Evolutionary conservation across 78 protist genomes (phyloP).

Genomic region (Dictyostelium citrinum): DNA sequence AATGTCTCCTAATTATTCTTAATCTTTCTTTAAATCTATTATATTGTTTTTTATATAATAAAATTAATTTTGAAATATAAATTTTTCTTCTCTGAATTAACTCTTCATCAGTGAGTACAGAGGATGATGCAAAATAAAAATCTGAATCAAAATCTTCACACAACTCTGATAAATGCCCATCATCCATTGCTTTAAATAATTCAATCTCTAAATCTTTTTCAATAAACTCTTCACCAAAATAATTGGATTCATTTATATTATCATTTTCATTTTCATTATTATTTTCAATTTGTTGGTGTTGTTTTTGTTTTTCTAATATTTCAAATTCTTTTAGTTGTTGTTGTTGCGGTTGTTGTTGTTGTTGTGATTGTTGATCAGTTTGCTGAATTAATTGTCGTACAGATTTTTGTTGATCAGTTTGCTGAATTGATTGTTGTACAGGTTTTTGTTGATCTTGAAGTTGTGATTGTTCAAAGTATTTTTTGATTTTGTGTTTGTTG

Average conservation of each 20-base stretch:
- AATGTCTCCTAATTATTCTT: slow-evolving; percentile 64
- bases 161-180: not conserved
- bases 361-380: not conserved
- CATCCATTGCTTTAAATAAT: slow-evolving; percentile 6
- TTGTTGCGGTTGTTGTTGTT: not conserved
- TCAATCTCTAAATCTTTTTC: slow-evolving; percentile 1
- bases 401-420: not conserved
- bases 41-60: slow-evolving; percentile 56
- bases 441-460: not conserved
- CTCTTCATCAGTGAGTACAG: slow-evolving; percentile 30
- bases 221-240: slow-evolving; percentile 7
- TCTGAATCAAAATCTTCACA: slow-evolving; percentile 40
- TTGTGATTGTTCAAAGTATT: not conserved
- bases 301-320: not conserved
- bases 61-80: slow-evolving; percentile 32
- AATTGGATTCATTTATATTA: not conserved
- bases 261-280: not conserved
- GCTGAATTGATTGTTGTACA: not conserved
- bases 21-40: slow-evolving; percentile 48
- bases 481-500: not conserved
- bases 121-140: slow-evolving; percentile 19
- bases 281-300: not conserved
- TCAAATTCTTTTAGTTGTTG: not conserved
- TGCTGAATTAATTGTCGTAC: not conserved
- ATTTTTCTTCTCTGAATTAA: slow-evolving; percentile 38